Conservation (phyloP, 768 basidiomycete genomes). For the Podaxis sp. region DNA sequence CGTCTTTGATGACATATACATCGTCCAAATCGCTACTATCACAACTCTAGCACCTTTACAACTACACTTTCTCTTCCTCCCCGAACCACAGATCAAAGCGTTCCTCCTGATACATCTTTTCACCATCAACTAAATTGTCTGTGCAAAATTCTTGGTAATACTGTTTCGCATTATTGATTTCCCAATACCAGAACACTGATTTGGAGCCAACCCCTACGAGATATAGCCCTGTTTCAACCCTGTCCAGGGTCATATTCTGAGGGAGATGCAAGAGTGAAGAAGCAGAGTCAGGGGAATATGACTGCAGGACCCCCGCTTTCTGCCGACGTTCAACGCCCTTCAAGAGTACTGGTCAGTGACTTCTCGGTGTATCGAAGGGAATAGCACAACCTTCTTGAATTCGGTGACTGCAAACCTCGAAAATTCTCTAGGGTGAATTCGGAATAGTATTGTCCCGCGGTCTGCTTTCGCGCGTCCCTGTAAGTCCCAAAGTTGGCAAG, state of each 20-base stretch:
- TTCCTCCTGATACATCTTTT: background rate
- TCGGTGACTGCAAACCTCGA: background rate
- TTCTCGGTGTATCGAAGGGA: too few species aligned
- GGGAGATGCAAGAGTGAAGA: too few species aligned
- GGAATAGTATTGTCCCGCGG: background rate
- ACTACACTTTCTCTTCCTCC: too few species aligned
- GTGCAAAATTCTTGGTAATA: background rate
- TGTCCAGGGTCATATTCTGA: background rate
- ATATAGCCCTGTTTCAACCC: background rate
- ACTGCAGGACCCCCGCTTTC: background rate
- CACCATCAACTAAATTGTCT: background rate
- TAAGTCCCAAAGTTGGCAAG: background rate
- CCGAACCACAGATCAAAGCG: background rate
- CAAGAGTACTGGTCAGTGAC: background rate
- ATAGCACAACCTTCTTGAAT: background rate
- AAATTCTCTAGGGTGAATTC: background rate
- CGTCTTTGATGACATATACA: too few species aligned
- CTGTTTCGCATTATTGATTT: background rate
- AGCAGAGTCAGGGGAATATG: background rate
- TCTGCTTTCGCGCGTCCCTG: background rate
- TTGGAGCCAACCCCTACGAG: background rate
- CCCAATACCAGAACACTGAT: slow-evolving; percentile 6
- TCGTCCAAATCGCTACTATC: too few species aligned
- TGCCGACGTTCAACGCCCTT: background rate
- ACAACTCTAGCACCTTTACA: too few species aligned